Evolutionary conservation across 768 basidiomycete species (phyloP), one percentile per base, ranked within the genome.

Genomic region (Tephrocybe sp.): DNA sequence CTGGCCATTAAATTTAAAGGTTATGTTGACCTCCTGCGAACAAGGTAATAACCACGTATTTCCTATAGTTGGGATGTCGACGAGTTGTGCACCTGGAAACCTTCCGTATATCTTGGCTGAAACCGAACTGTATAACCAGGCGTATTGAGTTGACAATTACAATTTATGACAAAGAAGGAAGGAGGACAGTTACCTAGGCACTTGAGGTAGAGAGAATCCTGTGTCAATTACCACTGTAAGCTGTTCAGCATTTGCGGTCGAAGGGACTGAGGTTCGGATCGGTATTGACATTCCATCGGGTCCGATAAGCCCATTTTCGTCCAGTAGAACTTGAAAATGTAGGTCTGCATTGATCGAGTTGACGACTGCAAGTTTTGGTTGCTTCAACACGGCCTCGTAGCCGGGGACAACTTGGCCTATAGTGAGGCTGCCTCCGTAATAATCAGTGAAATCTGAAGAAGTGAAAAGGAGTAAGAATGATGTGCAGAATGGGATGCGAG

Each of bases 151-250:
- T 52, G 43, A 46, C 43, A 59, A 35, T 26, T 35, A 43, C 33
- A 57, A 14, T 13, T 17, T 5, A 26, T 22, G 49, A 16, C 54
- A 36, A 14, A 3, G 10, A 19, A 23, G 38, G 50, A 35, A 52
- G 43, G 47, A 16, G 42, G 40, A 16, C 2, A 62, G 70, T 40
- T 62, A 80, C 79, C 68, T 56, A 45, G 83, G 73, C 34, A 87
- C 73, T 61, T 87, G 86, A 11, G 84, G 77, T 2, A 87, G 68
- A 0, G 84, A 75, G 63, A 85, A 88, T 0, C 88, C 87, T 4
- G 84, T 82, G 61, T 90, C 88, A 26, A 89, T 68, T 3, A 89
- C 71, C 4, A 78, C 78, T 1, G 83, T 84, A 7, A 80, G 68
- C 55, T 81, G 81, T 13, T 68, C 67, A 9, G 65, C 66, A 40